These are phyloP conservation scores for Fusarium torulosum DNA, from an alignment of 2,329 filamentous ascomycete species.

Conservation along the genomic window DNA sequence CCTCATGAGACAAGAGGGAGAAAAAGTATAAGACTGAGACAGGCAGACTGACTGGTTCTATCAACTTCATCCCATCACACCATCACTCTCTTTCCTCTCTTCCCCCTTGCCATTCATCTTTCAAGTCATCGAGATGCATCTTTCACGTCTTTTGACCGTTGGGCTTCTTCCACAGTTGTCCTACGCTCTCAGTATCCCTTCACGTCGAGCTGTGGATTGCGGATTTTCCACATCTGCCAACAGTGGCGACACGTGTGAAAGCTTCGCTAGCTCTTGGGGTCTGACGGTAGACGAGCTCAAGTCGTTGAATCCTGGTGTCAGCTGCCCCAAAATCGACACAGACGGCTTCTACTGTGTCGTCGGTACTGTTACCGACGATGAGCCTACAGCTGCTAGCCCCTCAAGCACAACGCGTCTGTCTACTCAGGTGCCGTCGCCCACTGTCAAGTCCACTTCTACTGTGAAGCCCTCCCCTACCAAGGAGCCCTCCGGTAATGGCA, in stretches of 20 bases:
- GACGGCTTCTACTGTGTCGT: background rate
- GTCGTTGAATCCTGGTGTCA: background rate
- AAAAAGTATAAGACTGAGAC: too few relatives aligned
- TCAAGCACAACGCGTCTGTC: background rate
- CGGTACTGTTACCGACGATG: background rate
- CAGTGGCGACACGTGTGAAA: background rate
- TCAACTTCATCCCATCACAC: too few relatives aligned
- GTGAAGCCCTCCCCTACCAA: background rate
- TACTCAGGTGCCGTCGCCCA: too few relatives aligned
- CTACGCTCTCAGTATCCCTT: background rate
- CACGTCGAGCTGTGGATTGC: background rate
- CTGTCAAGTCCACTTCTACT: background rate
- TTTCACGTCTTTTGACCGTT: background rate
- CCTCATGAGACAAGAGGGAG: too few relatives aligned
- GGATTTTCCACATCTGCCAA: background rate
- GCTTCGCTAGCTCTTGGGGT: background rate
- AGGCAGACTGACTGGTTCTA: too few relatives aligned
- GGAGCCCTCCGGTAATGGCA: background rate
- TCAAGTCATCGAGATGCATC: background rate
- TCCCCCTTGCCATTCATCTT: too few relatives aligned
- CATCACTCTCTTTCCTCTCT: too few relatives aligned
- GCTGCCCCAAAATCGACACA: background rate
- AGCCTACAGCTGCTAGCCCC: background rate
- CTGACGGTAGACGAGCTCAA: background rate
- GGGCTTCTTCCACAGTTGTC: background rate